phyloP scores from a whole-genome alignment of 495 filamentous ascomycete species.

The Paragyromitra xinjiangensis region DNA sequence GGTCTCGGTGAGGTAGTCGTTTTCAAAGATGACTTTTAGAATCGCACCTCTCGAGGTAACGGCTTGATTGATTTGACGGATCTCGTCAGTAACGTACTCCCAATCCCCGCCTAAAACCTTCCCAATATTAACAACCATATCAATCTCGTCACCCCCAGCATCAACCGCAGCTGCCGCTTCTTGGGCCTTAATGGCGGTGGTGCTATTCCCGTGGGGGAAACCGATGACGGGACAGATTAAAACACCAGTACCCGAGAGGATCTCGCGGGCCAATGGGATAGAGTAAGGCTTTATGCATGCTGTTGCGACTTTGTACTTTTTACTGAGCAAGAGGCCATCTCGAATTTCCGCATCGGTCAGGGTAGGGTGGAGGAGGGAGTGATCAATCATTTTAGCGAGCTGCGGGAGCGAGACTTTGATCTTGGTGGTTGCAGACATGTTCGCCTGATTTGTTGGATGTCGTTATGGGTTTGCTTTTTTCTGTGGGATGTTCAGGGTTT shows the following conservation, averaged over 20 bases:
- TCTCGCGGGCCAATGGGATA: slow-evolving; percentile 62
- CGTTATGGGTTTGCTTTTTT: slow-evolving; percentile 18
- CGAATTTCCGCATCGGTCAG: slow-evolving; percentile 67
- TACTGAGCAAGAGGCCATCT: slow-evolving; percentile 63
- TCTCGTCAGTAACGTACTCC: slow-evolving; percentile 65
- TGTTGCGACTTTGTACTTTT: slow-evolving; percentile 64
- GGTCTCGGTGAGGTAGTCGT: slow-evolving; percentile 63
- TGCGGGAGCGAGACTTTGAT: slow-evolving; percentile 64
- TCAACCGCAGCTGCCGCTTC: slow-evolving; percentile 64
- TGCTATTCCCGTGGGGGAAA: slow-evolving; percentile 69
- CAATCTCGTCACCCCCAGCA: slow-evolving; percentile 65
- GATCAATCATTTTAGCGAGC: slow-evolving; percentile 69
- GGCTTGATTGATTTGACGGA: slow-evolving; percentile 62
- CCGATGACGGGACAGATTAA: slow-evolving; percentile 67
- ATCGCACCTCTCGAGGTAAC: slow-evolving; percentile 61
- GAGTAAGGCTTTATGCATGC: slow-evolving; percentile 68
- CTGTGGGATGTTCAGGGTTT: background rate
- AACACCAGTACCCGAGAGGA: slow-evolving; percentile 63
- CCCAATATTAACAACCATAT: slow-evolving; percentile 70
- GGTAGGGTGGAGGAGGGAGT: slow-evolving; percentile 69
- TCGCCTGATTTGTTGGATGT: slow-evolving; percentile 19
- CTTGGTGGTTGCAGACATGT: slow-evolving; percentile 47
- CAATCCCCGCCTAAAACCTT: slow-evolving; percentile 67
- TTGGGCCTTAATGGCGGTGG: slow-evolving; percentile 64
- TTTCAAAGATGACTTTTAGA: slow-evolving; percentile 70